A percentile compares a stretch with the other conserved stretches of the same genome.
phyloP scores from a whole-genome alignment of 2,329 filamentous ascomycete genomes.

The Nannizziopsis barbatae region DNA sequence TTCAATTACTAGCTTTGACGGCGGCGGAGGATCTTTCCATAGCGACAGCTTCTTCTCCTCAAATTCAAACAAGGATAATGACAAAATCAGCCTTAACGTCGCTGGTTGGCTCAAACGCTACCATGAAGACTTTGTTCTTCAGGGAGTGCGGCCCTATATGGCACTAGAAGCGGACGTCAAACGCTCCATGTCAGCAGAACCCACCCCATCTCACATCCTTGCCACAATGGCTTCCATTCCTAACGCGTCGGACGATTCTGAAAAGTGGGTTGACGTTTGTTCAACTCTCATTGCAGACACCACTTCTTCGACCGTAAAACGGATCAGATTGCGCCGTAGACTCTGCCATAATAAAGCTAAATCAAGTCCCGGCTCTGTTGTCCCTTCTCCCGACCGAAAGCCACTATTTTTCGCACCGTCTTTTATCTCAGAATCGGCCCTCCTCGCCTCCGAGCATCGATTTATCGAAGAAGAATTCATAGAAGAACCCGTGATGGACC shows the following conservation, averaged over 20 bases:
- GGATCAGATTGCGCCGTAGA: constrained; percentile 43
- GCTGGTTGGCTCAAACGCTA: constrained; percentile 48
- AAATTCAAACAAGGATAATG: constrained; percentile 25
- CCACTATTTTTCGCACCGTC: constrained; percentile 18
- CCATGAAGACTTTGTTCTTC: constrained; percentile 49
- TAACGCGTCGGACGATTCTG: constrained; percentile 22
- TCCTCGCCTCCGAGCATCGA: constrained; percentile 8
- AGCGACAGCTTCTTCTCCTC: constrained; percentile 26
- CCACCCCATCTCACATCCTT: constrained; percentile 27
- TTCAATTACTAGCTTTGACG: constrained; percentile 44
- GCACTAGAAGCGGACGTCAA: constrained; percentile 45
- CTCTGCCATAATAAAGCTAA: constrained; percentile 23
- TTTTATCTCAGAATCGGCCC: background rate
- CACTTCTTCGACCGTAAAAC: constrained; percentile 44
- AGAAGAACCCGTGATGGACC: constrained; percentile 46
- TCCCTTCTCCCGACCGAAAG: constrained; percentile 22
- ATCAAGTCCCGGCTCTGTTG: constrained; percentile 15
- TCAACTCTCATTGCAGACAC: constrained; percentile 48
- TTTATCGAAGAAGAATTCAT: constrained; percentile 41
- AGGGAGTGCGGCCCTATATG: constrained; percentile 46
- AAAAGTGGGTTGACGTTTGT: constrained; percentile 47
- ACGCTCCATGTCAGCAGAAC: constrained; percentile 46
- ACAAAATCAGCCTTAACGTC: constrained; percentile 44
- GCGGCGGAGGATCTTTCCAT: constrained; percentile 37
- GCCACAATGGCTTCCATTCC: constrained; percentile 26